phyloP scores from a whole-genome alignment of 2,329 filamentous ascomycete species.

The Hypoxylon sp. region DNA sequence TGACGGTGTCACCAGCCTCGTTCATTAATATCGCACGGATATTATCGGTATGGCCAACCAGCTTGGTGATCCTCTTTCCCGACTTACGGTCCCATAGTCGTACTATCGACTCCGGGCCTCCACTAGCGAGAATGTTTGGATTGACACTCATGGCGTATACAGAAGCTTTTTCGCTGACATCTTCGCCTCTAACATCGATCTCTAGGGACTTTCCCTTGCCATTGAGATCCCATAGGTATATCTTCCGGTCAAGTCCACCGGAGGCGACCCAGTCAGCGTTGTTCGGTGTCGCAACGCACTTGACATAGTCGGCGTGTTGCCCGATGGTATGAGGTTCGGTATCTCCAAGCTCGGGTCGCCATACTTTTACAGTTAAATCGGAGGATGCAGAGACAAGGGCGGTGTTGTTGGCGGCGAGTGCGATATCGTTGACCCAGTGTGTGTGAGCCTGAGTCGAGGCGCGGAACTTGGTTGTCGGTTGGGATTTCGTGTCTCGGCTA shows the following conservation, averaged over 20 bases:
- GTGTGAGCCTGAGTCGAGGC: constrained; percentile 82
- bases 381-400: constrained; percentile 91
- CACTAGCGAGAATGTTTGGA: constrained; percentile 86
- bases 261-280: constrained; percentile 89
- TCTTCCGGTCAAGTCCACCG: constrained; percentile 91
- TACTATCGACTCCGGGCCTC: constrained; percentile 93
- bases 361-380: constrained; percentile 93
- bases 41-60: constrained; percentile 96
- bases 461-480: constrained; percentile 70
- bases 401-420: constrained; percentile 81
- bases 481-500: constrained; percentile 58
- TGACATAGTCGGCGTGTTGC: constrained; percentile 95
- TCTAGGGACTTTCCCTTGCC: constrained; percentile 88
- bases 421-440: constrained; percentile 96
- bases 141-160: constrained; percentile 91
- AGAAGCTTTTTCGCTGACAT: constrained; percentile 90
- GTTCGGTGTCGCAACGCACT: constrained; percentile 85
- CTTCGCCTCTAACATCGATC: constrained; percentile 87
- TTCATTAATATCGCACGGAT: constrained; percentile 92
- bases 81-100: constrained; percentile 92
- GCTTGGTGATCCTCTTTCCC: constrained; percentile 93
- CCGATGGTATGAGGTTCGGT: constrained; percentile 85
- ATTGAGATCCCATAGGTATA: constrained; percentile 93
- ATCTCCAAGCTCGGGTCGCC: constrained; percentile 81
- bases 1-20: constrained; percentile 87